Evolutionary conservation across 495 filamentous ascomycete genomes (phyloP), one percentile per base, ranked within the genome.

Genomic region (Penicillium subrubescens): DNA sequence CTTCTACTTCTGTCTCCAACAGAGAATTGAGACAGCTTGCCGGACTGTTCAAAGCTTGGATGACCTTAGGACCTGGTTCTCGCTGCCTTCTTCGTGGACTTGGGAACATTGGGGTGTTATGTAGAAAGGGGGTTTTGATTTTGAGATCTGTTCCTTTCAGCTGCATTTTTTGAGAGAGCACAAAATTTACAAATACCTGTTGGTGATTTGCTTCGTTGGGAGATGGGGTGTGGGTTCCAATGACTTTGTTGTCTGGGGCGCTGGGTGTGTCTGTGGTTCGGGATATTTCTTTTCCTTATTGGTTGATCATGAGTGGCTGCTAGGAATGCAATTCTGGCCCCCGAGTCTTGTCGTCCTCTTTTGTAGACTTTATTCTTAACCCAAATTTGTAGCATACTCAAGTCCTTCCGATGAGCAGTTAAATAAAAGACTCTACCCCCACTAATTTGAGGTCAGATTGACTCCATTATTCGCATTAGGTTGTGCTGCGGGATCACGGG

Each of bases 281-380:
- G 37, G 66, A 39, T 41, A 31, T 43, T 25, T 39, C 5, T 23
- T 59, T 34, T 23, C 37, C 64, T 39, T 33, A 14, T 51, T 33
- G 31, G 53, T 68, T 59, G 62, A 63, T 66, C 59, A 65, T 66
- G 65, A 53, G 52, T 14, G 44, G 53, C 53, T 34, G 53, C 21
- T 56, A 56, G 53, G 53, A 37, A 56, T 56, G 53, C 53, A 56
- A 56, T 56, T 15, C 25, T 56, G 17, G 29, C 41, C n/a, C 12
- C 43, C n/a, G 31, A 48, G 4, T 25, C 1, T 23, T 14, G 37
- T 37, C 52, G n/a, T n/a, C n/a, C n/a, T n/a, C 12, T 6, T 5
- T 39, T 17, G 44, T 48, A 48, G 44, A 17, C 37, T 10, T 7
- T 8, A 1, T 8, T 12, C 34, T 12, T 2, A 3, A 37, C 2